Conservation (phyloP, 2,329 filamentous ascomycete species). For the Drechslerella coelobrocha region DNA sequence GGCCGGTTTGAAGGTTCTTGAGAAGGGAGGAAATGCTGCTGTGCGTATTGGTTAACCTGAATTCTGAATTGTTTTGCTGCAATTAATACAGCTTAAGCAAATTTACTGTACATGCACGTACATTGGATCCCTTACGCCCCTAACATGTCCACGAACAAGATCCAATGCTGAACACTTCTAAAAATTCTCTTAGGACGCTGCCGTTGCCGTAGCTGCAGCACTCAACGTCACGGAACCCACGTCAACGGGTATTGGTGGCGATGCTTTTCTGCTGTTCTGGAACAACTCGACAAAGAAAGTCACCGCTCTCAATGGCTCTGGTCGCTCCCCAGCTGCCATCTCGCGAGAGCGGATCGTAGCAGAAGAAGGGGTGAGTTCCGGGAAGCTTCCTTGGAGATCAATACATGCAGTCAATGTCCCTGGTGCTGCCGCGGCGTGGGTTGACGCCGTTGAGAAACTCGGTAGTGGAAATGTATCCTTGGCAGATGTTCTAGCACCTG, state of each 20-base stretch:
- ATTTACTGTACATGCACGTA: not conserved
- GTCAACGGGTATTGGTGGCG: conserved; percentile 92
- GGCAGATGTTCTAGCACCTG: conserved; percentile 79
- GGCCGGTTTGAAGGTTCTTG: conserved; percentile 84
- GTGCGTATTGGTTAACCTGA: conserved; percentile 64
- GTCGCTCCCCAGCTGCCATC: conserved; percentile 75
- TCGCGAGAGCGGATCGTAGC: conserved; percentile 71
- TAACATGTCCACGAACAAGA: not conserved
- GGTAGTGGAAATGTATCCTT: conserved; percentile 83
- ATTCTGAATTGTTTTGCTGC: not conserved
- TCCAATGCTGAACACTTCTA: not conserved
- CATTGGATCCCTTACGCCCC: no score
- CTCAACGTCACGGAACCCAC: conserved; percentile 92
- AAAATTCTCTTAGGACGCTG: conserved; percentile 74
- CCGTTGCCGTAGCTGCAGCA: conserved; percentile 88
- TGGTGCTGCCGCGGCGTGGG: conserved; percentile 91
- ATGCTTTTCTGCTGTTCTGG: conserved; percentile 96
- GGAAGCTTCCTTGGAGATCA: conserved; percentile 74
- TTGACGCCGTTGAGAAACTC: conserved; percentile 84
- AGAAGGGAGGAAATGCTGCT: conserved; percentile 88
- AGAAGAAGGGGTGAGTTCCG: conserved; percentile 25
- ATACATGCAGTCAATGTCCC: conserved; percentile 85
- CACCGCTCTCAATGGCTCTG: conserved; percentile 88
- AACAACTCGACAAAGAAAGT: conserved; percentile 81
- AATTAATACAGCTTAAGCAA: no score